Conservation (phyloP, 1,284 basidiomycete species). For the Marasmius fiardii region DNA sequence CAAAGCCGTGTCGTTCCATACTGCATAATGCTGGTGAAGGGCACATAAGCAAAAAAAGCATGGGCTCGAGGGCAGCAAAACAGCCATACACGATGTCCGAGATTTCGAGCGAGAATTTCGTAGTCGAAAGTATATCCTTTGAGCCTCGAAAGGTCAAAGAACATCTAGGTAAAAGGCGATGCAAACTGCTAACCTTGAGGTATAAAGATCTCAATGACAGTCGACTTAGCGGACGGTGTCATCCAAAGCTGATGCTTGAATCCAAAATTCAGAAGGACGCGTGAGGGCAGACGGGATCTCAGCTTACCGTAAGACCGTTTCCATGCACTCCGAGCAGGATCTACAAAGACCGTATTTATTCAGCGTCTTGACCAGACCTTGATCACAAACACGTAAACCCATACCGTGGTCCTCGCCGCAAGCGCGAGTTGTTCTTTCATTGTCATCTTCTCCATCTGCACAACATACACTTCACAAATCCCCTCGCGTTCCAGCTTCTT, state of each 20-base stretch:
- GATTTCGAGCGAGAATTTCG: background rate
- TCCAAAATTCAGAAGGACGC: background rate
- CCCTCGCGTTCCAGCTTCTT: slow-evolving; percentile 29
- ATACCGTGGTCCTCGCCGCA: slow-evolving; percentile 33
- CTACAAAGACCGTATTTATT: too few relatives aligned
- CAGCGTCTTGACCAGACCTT: too few relatives aligned
- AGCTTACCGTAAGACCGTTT: slow-evolving; percentile 37
- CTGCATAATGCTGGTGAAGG: too few relatives aligned
- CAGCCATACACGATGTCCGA: background rate
- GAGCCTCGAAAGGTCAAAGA: too few relatives aligned
- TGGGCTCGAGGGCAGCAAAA: too few relatives aligned
- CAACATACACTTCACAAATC: slow-evolving; percentile 30
- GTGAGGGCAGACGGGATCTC: background rate
- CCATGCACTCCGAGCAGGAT: slow-evolving; percentile 39
- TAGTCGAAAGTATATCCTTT: too few relatives aligned
- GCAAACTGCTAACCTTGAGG: too few relatives aligned
- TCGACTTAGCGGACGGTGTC: slow-evolving; percentile 34
- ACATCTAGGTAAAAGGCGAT: too few relatives aligned
- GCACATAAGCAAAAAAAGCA: too few relatives aligned
- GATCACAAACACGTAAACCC: too few relatives aligned
- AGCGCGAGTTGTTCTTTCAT: slow-evolving; percentile 32
- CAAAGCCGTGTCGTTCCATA: too few relatives aligned
- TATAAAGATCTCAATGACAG: slow-evolving; percentile 36
- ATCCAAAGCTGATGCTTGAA: slow-evolving; percentile 43
- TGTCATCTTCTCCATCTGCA: slow-evolving; percentile 30